These are phyloP conservation scores for Gymnopilus dilepis DNA, from an alignment of 768 basidiomycete genomes.

Conservation along the genomic window DNA sequence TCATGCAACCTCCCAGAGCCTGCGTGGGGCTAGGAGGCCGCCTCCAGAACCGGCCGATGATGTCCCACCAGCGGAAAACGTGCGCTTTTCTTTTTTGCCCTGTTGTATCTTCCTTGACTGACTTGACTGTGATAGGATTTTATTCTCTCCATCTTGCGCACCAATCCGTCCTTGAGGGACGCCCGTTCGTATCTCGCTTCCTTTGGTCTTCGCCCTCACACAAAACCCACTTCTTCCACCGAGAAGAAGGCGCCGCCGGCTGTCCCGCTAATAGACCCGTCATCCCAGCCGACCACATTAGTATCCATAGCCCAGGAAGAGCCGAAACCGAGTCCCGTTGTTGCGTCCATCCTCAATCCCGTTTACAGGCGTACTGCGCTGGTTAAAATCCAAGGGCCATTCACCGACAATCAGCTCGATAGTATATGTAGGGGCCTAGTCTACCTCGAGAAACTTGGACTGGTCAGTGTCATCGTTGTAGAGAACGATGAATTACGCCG, in stretches of 20 bases:
- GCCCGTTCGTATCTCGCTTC: conserved; percentile 88
- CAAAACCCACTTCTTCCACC: conserved; percentile 34
- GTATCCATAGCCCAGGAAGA: conserved; percentile 39
- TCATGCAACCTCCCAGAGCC: conserved; percentile 40
- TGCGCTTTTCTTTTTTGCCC: conserved; percentile 26
- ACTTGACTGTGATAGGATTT: conserved; percentile 70
- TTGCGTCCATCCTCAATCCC: conserved; percentile 84
- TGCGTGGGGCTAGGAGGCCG: conserved; percentile 43
- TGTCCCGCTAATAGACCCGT: conserved; percentile 28
- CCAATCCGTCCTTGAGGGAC: conserved; percentile 91
- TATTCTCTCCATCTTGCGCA: conserved; percentile 90
- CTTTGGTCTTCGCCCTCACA: conserved; percentile 74
- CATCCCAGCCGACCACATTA: conserved; percentile 35
- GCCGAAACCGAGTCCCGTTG: conserved; percentile 55
- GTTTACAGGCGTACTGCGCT: conserved; percentile 86
- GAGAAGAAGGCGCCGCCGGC: conserved; percentile 35
- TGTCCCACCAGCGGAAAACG: conserved; percentile 53
- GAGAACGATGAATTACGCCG: conserved; percentile 81
- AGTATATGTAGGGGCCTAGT: conserved; percentile 94
- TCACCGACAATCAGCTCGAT: conserved; percentile 90
- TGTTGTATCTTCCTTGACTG: conserved; percentile 11
- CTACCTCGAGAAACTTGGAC: conserved; percentile 93
- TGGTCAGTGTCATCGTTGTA: conserved; percentile 94
- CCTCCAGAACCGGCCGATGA: conserved; percentile 43
- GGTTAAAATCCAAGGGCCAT: conserved; percentile 97